Evolutionary conservation across 306 rosid species (phyloP).

Genomic region (Lablab purpureus): DNA sequence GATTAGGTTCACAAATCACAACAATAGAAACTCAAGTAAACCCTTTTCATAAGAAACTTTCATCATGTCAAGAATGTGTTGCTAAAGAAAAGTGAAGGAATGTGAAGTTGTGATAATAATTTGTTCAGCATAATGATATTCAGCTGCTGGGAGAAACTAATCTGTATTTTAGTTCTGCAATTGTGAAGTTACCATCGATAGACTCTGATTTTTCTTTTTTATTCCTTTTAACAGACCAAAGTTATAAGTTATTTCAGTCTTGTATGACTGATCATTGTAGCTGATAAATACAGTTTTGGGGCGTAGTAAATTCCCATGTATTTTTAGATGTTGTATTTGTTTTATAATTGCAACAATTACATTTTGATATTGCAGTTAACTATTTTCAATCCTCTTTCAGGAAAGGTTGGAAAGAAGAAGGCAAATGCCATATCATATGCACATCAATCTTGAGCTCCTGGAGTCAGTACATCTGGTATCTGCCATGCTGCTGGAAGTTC

Average conservation of each 20-base stretch:
- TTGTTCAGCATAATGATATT: not conserved
- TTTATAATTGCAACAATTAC: slow-evolving; percentile 17
- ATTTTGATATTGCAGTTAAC: not conserved
- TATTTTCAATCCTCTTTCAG: slow-evolving; percentile 51
- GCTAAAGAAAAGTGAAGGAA: not conserved
- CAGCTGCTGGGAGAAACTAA: not conserved
- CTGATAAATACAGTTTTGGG: not conserved
- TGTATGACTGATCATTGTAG: not conserved
- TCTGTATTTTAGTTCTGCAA: not conserved
- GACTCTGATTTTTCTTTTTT: not conserved
- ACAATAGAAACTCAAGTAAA: not conserved
- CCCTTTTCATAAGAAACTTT: not conserved
- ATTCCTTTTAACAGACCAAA: not conserved
- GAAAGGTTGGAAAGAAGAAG: slow-evolving; percentile 98
- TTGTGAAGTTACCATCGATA: not conserved
- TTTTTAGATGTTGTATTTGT: not conserved
- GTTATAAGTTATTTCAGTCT: not conserved
- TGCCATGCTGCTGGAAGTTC: slow-evolving; percentile 98
- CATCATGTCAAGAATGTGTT: not conserved
- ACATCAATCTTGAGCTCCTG: slow-evolving; percentile 93
- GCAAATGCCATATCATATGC: slow-evolving; percentile 99
- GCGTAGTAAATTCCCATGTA: not conserved
- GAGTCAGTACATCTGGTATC: slow-evolving; percentile 91
- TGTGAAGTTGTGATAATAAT: not conserved
- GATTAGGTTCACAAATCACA: not conserved